Percentiles rank a stretch among this genome's conserved stretches.
phyloP scores from a whole-genome alignment of 352 stramenopile species.

The Phytophthora rubi region DNA sequence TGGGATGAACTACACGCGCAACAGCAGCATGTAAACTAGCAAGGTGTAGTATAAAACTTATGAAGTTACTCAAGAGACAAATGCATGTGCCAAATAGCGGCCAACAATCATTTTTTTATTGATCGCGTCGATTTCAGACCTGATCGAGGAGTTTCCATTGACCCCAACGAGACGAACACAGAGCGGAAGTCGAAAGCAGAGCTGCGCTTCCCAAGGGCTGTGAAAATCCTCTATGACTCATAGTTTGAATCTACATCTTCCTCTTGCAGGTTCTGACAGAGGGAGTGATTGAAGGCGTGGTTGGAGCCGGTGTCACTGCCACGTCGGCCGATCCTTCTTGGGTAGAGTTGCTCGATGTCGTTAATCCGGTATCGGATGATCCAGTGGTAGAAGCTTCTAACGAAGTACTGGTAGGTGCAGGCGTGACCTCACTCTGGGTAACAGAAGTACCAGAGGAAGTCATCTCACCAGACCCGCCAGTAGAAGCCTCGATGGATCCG shows the following conservation, averaged over 20 bases:
- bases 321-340: neutral
- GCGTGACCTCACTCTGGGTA: neutral
- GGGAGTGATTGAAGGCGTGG: conserved; percentile 3
- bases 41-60: conserved; percentile 18
- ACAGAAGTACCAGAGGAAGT: neutral
- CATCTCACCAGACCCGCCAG: neutral
- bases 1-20: conserved; percentile 12
- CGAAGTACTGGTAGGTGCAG: conserved; percentile 3
- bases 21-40: conserved; percentile 37
- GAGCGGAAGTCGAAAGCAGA: conserved; percentile 7
- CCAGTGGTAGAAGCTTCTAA: neutral
- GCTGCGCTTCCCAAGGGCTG: conserved; percentile 14
- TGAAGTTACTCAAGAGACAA: neutral
- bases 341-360: neutral
- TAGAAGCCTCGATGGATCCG: neutral
- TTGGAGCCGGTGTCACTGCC: conserved; percentile 2
- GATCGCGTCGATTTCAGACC: conserved; percentile 13
- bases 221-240: conserved; percentile 17
- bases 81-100: neutral
- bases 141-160: conserved; percentile 23
- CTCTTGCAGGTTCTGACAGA: conserved; percentile 10
- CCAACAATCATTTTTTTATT: conserved; percentile 15
- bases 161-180: conserved; percentile 21
- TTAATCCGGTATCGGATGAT: neutral
- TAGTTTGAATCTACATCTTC: conserved; percentile 29